Percentiles rank a stretch among this genome's conserved stretches.
These are phyloP conservation scores for Ananas comosus DNA, from an alignment of 176 grass and related monocot genomes.

Conservation along the genomic window DNA sequence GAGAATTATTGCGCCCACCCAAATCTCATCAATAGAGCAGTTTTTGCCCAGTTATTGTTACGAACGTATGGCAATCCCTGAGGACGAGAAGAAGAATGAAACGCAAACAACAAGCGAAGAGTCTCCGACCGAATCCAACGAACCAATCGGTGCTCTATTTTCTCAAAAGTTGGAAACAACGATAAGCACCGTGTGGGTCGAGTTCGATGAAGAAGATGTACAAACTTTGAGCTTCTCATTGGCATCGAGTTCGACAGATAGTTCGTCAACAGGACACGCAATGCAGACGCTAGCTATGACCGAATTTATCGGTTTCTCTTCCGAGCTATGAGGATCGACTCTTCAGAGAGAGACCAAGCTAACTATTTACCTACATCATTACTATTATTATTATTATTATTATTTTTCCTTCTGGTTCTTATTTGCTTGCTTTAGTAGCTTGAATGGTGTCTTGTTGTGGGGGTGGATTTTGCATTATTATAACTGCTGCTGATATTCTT, in stretches of 20 bases:
- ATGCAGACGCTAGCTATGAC: background rate
- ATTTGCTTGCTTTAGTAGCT: background rate
- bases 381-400: background rate
- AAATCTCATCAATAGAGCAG: conserved; percentile 33
- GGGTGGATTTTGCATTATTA: background rate
- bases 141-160: conserved; percentile 9
- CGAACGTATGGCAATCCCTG: background rate
- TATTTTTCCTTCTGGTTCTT: background rate
- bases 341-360: too few species aligned
- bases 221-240: conserved; percentile 11
- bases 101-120: conserved; percentile 11
- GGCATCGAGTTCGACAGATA: background rate
- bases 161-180: conserved; percentile 59
- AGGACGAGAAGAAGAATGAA: conserved; percentile 1
- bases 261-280: background rate
- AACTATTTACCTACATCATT: background rate
- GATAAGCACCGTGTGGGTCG: conserved; percentile 87
- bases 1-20: conserved; percentile 42
- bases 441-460: background rate
- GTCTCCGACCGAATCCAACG: background rate
- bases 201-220: conserved; percentile 53
- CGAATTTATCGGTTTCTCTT: background rate
- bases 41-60: background rate
- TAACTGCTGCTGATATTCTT: background rate
- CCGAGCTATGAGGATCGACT: background rate